Evolutionary conservation across 2,329 filamentous ascomycete genomes (phyloP).

Genomic region (Metarhizium rileyi): DNA sequence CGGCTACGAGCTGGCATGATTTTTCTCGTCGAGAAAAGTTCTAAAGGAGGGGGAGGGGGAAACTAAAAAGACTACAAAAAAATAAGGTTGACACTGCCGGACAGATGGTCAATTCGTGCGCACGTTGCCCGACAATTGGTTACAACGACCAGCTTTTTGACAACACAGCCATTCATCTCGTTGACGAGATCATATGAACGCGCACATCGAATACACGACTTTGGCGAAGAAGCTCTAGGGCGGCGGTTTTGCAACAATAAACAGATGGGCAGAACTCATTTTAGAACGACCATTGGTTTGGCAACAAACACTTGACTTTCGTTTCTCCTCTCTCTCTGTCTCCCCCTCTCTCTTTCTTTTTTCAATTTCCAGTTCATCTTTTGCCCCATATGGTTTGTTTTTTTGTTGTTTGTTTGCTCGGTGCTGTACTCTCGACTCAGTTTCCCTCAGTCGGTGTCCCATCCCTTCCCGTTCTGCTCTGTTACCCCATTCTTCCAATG

Average conservation of each 20-base stretch:
- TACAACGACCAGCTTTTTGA: not conserved
- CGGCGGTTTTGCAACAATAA: constrained; percentile 3
- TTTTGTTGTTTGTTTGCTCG: not conserved
- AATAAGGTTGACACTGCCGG: constrained; percentile 11
- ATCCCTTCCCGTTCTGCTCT: not conserved
- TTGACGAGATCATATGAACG: constrained; percentile 11
- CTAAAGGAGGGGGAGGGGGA: not conserved
- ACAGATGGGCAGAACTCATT: constrained; percentile 4
- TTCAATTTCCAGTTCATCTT: too few species aligned
- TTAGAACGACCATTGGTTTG: constrained; percentile 11
- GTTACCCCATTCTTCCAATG: not conserved
- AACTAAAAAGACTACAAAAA: not conserved
- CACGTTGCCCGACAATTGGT: not conserved
- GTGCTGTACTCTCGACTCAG: not conserved
- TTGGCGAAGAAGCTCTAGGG: constrained; percentile 2
- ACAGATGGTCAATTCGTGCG: constrained; percentile 8
- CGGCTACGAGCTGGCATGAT: not conserved
- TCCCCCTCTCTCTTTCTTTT: not conserved
- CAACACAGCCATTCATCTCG: constrained; percentile 5
- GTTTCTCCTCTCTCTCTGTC: not conserved
- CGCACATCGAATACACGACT: constrained; percentile 1
- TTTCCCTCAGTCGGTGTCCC: not conserved
- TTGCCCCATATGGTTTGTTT: not conserved
- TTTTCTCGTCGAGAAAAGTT: not conserved
- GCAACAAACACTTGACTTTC: constrained; percentile 10